Evolutionary conservation across 2,329 filamentous ascomycete genomes (phyloP).

Genomic region (Aspergillus versicolor): DNA sequence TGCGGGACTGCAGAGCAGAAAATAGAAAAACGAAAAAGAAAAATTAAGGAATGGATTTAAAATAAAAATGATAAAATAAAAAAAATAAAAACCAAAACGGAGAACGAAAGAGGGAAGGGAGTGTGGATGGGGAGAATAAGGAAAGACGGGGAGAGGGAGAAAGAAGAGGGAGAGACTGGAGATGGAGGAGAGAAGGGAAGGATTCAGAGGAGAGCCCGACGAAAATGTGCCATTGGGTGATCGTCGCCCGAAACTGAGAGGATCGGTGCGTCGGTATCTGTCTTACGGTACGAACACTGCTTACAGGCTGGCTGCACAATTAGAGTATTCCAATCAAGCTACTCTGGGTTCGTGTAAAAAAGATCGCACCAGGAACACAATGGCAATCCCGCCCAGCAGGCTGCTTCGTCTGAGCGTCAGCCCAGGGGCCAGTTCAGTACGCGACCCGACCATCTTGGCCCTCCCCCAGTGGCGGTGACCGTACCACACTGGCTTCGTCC

Average conservation of each 20-base stretch:
- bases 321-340: not conserved
- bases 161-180: constrained; percentile 15
- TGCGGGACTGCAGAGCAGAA: constrained; percentile 17
- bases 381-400: not conserved
- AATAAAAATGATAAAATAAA: constrained; percentile 17
- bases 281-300: constrained; percentile 11
- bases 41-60: constrained; percentile 13
- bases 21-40: constrained; percentile 13
- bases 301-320: constrained; percentile 8
- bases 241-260: constrained; percentile 21
- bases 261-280: constrained; percentile 12
- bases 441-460: constrained; percentile 3
- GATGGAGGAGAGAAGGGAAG: constrained; percentile 8
- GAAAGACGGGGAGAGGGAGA: constrained; percentile 20
- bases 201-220: constrained; percentile 17
- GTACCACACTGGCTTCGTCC: not conserved
- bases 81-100: constrained; percentile 15
- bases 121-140: constrained; percentile 17
- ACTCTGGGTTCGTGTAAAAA: not conserved
- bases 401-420: constrained; percentile 2
- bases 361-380: not conserved
- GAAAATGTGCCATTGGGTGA: constrained; percentile 24
- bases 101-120: constrained; percentile 22
- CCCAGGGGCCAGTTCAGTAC: constrained; percentile 9
- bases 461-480: constrained; percentile 15